Conservation (phyloP, 176 grass and related monocot genomes). For the Carex pumila region DNA sequence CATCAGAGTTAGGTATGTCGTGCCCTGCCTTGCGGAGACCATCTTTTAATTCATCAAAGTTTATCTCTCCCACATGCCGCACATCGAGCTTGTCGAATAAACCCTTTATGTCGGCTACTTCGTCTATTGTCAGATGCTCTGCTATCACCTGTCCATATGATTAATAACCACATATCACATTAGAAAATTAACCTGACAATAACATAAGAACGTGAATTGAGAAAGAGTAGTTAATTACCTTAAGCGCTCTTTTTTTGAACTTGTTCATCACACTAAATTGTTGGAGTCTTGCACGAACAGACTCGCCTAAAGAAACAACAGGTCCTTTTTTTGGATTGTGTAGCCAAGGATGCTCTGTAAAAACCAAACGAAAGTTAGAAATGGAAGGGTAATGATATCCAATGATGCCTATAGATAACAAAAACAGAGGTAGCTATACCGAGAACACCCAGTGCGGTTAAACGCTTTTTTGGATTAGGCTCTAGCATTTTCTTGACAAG, state of each 20-base stretch:
- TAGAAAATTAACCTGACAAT: background rate
- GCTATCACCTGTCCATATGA: slow-evolving; percentile 58
- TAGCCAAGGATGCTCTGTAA: slow-evolving; percentile 78
- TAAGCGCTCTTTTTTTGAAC: slow-evolving; percentile 72
- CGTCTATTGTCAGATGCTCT: slow-evolving; percentile 69
- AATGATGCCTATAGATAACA: background rate
- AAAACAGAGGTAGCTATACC: slow-evolving; percentile 34
- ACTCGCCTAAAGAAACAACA: slow-evolving; percentile 52
- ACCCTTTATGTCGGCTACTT: slow-evolving; percentile 87
- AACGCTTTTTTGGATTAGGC: slow-evolving; percentile 53
- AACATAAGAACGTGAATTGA: background rate
- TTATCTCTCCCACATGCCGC: slow-evolving; percentile 61
- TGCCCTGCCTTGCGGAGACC: slow-evolving; percentile 62
- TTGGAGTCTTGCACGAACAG: slow-evolving; percentile 48
- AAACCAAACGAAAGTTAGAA: background rate
- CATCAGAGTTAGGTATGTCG: slow-evolving; percentile 71
- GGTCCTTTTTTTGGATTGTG: slow-evolving; percentile 53
- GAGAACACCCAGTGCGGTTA: slow-evolving; percentile 69
- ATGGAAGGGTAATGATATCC: background rate
- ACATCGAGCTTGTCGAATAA: slow-evolving; percentile 85
- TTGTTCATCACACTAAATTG: slow-evolving; percentile 82
- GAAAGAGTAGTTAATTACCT: slow-evolving; percentile 27
- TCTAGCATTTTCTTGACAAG: slow-evolving; percentile 74
- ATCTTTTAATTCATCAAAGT: slow-evolving; percentile 68
- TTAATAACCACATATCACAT: background rate